phyloP scores from a whole-genome alignment of 352 stramenopile species.

The Phytophthora litchii region DNA sequence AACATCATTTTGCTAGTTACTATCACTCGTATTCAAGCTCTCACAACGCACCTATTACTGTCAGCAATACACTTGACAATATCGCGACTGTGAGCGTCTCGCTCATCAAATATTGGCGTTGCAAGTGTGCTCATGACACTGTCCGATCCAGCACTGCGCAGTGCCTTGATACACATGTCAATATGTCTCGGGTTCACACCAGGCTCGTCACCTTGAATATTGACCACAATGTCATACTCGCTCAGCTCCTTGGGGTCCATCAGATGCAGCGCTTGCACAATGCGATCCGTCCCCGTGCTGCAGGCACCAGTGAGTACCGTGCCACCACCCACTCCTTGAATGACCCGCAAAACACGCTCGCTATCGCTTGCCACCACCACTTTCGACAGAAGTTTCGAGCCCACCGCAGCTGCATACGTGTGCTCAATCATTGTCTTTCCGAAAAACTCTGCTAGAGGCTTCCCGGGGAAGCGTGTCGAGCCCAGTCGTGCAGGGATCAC shows the following conservation, averaged over 20 bases:
- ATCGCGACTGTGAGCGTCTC: conserved; percentile 59
- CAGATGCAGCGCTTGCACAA: conserved; percentile 62
- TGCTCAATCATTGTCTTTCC: conserved; percentile 87
- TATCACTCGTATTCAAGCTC: neutral
- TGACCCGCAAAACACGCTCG: conserved; percentile 52
- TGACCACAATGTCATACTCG: conserved; percentile 79
- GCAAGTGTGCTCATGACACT: conserved; percentile 83
- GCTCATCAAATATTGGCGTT: conserved; percentile 64
- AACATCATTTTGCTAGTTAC: conserved; percentile 3
- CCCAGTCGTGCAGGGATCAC: conserved; percentile 80
- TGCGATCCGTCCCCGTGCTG: conserved; percentile 75
- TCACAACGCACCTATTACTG: conserved; percentile 48
- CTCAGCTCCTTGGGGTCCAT: conserved; percentile 49
- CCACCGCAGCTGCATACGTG: conserved; percentile 66
- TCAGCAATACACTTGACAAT: conserved; percentile 83
- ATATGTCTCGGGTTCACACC: conserved; percentile 82
- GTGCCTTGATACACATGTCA: conserved; percentile 63
- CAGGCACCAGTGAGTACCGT: conserved; percentile 74
- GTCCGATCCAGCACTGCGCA: conserved; percentile 48
- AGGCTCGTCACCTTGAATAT: conserved; percentile 87
- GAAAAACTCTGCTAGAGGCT: conserved; percentile 81
- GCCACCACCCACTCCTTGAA: conserved; percentile 45
- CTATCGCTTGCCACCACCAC: conserved; percentile 87
- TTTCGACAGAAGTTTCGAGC: conserved; percentile 59
- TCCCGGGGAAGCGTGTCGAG: conserved; percentile 79